A percentile compares a stretch with the other conserved stretches of the same genome.
Conservation (phyloP, 805 yeast species). For the Candida krabiensis region DNA sequence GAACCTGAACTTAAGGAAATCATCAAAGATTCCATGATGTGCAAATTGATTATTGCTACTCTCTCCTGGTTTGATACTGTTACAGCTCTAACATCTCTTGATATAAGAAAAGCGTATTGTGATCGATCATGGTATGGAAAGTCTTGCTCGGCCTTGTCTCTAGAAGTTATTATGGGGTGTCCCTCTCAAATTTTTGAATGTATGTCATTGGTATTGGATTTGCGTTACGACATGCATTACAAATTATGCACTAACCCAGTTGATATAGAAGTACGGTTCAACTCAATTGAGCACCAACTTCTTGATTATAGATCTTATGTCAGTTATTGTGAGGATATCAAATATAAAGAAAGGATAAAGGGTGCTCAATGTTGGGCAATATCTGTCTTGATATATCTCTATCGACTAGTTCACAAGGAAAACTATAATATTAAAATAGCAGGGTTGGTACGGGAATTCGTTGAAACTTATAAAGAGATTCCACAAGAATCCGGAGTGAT, state of each 20-base stretch:
- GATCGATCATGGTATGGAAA: not conserved
- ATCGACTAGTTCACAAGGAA: not conserved
- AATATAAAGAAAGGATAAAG: not conserved
- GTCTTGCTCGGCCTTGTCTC: not conserved
- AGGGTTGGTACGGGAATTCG: not conserved
- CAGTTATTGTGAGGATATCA: not conserved
- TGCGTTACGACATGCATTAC: not conserved
- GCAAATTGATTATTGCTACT: not conserved
- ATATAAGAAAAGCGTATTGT: not conserved
- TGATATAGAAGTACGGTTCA: not conserved
- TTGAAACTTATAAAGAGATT: not conserved
- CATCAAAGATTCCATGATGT: not conserved
- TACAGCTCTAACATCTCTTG: not conserved
- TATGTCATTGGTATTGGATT: not conserved
- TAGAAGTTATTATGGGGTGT: not conserved
- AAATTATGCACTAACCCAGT: not conserved
- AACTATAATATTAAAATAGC: not conserved
- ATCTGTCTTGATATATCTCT: not conserved
- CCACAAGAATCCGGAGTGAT: not conserved
- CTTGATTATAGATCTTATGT: not conserved
- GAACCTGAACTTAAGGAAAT: not conserved
- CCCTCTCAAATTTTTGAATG: not conserved
- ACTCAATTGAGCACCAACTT: not conserved
- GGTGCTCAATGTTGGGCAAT: not conserved
- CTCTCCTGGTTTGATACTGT: not conserved